Percentiles rank a stretch among this genome's conserved stretches.
phyloP scores from a whole-genome alignment of 2,329 filamentous ascomycete genomes.

The Hawksworthiomyces lignivorus region DNA sequence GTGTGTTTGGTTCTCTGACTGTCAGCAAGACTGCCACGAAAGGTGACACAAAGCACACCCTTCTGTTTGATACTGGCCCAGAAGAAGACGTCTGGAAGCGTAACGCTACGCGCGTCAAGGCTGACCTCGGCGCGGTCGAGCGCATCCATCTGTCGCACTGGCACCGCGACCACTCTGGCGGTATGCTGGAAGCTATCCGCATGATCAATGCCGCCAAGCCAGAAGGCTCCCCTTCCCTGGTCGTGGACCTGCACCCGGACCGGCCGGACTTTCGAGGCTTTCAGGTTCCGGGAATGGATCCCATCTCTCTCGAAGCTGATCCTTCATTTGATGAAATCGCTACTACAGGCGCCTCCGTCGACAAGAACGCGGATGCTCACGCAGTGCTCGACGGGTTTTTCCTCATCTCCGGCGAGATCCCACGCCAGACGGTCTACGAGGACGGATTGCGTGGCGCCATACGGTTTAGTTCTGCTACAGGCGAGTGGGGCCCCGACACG shows the following conservation, averaged over 20 bases:
- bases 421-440: constrained; percentile 41
- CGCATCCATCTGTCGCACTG: constrained; percentile 43
- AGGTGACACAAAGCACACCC: constrained; percentile 32
- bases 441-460: constrained; percentile 37
- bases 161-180: constrained; percentile 49
- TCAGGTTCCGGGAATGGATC: constrained; percentile 25
- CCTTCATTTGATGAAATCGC: constrained; percentile 41
- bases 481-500: constrained; percentile 40
- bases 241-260: constrained; percentile 43
- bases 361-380: constrained; percentile 31
- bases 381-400: constrained; percentile 42
- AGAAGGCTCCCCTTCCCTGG: constrained; percentile 20
- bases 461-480: constrained; percentile 29
- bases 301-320: constrained; percentile 44
- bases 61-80: constrained; percentile 47
- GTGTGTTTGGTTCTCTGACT: too few species aligned
- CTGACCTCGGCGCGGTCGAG: constrained; percentile 36
- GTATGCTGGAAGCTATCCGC: constrained; percentile 39
- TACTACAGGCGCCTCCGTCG: constrained; percentile 31
- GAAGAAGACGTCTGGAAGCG: constrained; percentile 42
- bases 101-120: constrained; percentile 37
- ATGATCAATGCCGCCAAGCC: constrained; percentile 36
- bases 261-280: constrained; percentile 44
- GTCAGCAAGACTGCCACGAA: constrained; percentile 36
- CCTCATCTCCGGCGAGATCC: constrained; percentile 45